A percentile compares a stretch with the other conserved stretches of the same genome.
Evolutionary conservation across 371 early-diverging fungal species (phyloP).

Genomic region (Lichtheimia hyalospora): DNA sequence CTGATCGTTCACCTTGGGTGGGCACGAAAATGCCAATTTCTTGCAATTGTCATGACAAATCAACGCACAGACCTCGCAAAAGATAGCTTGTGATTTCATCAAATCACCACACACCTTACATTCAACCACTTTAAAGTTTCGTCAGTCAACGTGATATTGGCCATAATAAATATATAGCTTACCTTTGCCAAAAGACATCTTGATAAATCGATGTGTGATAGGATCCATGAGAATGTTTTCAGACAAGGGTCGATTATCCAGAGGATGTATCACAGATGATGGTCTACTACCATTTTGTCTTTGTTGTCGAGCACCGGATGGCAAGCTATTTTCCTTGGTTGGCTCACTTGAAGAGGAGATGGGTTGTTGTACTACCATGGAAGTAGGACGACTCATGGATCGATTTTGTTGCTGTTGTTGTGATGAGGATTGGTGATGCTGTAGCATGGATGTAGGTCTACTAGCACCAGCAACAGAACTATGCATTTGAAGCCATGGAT

Average conservation of each 20-base stretch:
- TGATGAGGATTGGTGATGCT: no score
- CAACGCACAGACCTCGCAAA: conserved; percentile 48
- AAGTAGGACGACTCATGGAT: neutral
- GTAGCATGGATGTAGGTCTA: no score
- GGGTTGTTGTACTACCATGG: neutral
- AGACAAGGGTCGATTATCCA: no score
- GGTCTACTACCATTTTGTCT: no score
- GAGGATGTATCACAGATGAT: no score
- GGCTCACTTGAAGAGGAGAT: no score
- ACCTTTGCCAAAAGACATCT: conserved; percentile 42
- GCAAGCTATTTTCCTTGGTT: no score
- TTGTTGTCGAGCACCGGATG: no score
- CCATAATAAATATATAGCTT: neutral
- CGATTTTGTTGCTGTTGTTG: no score
- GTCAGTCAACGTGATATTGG: neutral
- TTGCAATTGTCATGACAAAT: conserved; percentile 46
- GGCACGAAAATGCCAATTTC: conserved; percentile 40
- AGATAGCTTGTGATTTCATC: conserved; percentile 24
- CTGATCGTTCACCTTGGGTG: conserved; percentile 44
- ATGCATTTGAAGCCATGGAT: conserved; percentile 64
- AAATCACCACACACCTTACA: conserved; percentile 48
- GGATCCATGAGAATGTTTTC: conserved; percentile 11
- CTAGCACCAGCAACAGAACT: no score
- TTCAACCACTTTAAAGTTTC: conserved; percentile 20
- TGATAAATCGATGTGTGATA: conserved; percentile 37